phyloP scores from a whole-genome alignment of 1,139 yeast species.

The Pichia sp. region DNA sequence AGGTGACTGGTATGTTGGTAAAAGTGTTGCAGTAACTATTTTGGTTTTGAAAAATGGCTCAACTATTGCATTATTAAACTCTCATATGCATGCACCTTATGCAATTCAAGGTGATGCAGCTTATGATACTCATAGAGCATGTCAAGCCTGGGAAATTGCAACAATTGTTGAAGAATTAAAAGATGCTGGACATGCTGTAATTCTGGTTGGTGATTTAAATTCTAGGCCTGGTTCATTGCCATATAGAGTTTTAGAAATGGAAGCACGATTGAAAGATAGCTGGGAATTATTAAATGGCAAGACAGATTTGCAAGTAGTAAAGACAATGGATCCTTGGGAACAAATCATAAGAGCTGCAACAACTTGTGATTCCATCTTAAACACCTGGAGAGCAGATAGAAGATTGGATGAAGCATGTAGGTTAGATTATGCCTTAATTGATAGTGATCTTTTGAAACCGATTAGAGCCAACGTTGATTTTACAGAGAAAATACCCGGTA shows the following conservation, averaged over 20 bases:
- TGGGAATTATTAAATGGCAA: conserved; percentile 67
- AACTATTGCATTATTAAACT: conserved; percentile 73
- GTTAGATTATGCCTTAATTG: conserved; percentile 82
- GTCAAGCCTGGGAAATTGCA: conserved; percentile 96
- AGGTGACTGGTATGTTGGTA: conserved; percentile 98
- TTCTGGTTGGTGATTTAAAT: conserved; percentile 90
- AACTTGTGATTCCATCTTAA: conserved; percentile 82
- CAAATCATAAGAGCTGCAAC: conserved; percentile 72
- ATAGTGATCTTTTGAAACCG: conserved; percentile 46
- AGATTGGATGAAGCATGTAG: conserved; percentile 74
- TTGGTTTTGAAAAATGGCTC: conserved; percentile 41
- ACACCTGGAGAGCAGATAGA: conserved; percentile 74
- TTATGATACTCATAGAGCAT: conserved; percentile 81
- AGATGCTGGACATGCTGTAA: conserved; percentile 73
- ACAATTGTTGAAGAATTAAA: conserved; percentile 55
- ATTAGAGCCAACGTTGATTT: conserved; percentile 61
- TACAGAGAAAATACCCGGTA: conserved; percentile 55
- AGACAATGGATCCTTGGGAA: conserved; percentile 50
- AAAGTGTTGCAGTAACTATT: conserved; percentile 72
- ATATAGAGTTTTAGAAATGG: conserved; percentile 60
- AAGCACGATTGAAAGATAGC: conserved; percentile 69
- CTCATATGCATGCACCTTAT: conserved; percentile 98
- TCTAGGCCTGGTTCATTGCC: conserved; percentile 84
- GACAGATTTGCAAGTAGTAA: conserved; percentile 37
- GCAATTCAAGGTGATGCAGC: conserved; percentile 78